These are phyloP conservation scores for Platismatia glauca DNA, from an alignment of 495 filamentous ascomycete species.

Conservation along the genomic window DNA sequence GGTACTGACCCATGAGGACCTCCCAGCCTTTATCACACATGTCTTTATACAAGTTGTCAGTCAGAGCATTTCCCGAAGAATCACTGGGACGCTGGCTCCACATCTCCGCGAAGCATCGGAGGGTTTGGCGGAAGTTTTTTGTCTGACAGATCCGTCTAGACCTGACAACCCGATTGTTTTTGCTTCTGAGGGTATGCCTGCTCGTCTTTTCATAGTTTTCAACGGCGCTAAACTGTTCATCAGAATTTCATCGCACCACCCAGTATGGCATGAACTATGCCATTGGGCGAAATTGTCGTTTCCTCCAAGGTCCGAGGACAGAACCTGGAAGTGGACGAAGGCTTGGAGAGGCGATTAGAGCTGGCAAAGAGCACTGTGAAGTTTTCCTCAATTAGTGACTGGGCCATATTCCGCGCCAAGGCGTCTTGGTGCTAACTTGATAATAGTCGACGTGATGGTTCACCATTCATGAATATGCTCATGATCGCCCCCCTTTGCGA, in stretches of 20 bases:
- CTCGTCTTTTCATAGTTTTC: background rate
- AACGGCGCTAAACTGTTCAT: background rate
- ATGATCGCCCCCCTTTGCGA: constrained; percentile 57
- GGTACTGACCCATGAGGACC: constrained; percentile 54
- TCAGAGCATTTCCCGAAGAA: constrained; percentile 47
- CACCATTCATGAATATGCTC: constrained; percentile 61
- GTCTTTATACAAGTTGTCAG: constrained; percentile 51
- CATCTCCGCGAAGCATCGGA: constrained; percentile 56
- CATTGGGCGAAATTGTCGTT: constrained; percentile 56
- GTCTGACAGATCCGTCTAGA: constrained; percentile 65
- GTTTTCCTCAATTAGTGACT: constrained; percentile 61
- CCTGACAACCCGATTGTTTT: constrained; percentile 73
- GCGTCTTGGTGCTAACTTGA: constrained; percentile 5
- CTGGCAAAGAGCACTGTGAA: constrained; percentile 57
- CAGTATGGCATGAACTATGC: constrained; percentile 55
- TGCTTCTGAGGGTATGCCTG: constrained; percentile 57
- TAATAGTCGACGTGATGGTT: constrained; percentile 50
- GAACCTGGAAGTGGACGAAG: constrained; percentile 43
- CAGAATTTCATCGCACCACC: constrained; percentile 54
- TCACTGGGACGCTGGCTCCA: constrained; percentile 48
- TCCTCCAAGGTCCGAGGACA: constrained; percentile 56
- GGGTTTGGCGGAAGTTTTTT: constrained; percentile 68
- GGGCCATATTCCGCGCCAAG: constrained; percentile 1
- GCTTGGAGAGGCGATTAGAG: constrained; percentile 46
- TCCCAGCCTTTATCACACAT: constrained; percentile 65